Evolutionary conservation across 495 filamentous ascomycete species (phyloP), one percentile per base, ranked within the genome.

Genomic region (Penicillium psychrofluorescens): DNA sequence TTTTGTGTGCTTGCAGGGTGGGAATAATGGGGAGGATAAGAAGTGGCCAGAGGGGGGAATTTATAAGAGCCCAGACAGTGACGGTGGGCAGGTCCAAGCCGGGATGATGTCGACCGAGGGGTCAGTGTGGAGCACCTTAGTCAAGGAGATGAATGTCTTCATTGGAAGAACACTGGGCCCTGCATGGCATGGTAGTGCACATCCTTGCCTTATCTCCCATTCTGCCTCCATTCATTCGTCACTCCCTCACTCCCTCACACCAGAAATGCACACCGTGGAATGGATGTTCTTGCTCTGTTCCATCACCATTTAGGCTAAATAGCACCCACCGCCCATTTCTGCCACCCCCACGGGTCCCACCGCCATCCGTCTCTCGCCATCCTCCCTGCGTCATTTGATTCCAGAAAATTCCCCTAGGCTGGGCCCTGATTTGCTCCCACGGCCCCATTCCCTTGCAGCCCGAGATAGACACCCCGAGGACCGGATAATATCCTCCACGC

Each of bases 61-160:
- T 45, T 49, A 53, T 56, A 53, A 29, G 14, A 27, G 35, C 22
- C 28, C 35, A 37, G 12, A 4, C 10, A 22, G 22, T 30, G 48
- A 50, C 46, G 53, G 38, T 46, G 56, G 56, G 66, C 59, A 70
- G 66, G 66, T 70, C 66, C 66, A 67, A 54, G 53, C 53, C 41
- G 40, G 33, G 36, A 59, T 51, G 50, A 56, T 54, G 48, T 56
- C 39, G 41, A 34, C 10, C 2, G 15, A 16, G 39, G 27, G 40
- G 15, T 45, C 22, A 3, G 49, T 28, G 15, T 28, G 29, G 30
- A 11, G 37, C 49, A 44, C 45, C 49, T 47, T 45, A 16, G 33
- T 44, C 9, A n/a, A 40, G 28, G 7, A 29, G 45, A 38, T 45
- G 48, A 42, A 38, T 34, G 12, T 11, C 11, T 48, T 40, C 44